These are phyloP conservation scores for Stephania yunnanensis DNA, from an alignment of 164 flowering plant species.

Conservation along the genomic window DNA sequence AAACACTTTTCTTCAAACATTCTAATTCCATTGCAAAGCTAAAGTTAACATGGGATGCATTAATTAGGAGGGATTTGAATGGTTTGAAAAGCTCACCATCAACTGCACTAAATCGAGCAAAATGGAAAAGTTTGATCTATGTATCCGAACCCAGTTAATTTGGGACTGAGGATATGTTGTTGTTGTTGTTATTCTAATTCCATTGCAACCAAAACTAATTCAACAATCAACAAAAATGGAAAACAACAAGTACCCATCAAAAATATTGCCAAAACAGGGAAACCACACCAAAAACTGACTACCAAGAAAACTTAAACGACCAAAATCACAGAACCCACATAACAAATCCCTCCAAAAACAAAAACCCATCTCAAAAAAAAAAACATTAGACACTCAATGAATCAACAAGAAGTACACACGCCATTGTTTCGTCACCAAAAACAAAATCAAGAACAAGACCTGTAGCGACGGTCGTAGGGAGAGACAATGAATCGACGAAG, in stretches of 20 bases:
- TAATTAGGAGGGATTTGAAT: too few species aligned
- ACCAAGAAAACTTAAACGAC: neutral
- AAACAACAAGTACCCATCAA: neutral
- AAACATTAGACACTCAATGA: neutral
- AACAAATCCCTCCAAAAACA: too few species aligned
- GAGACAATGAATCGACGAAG: constrained; percentile 57
- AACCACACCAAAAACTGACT: neutral
- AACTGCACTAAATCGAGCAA: too few species aligned
- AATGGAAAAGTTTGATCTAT: too few species aligned
- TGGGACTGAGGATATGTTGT: too few species aligned
- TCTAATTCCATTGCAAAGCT: neutral
- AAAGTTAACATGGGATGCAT: too few species aligned
- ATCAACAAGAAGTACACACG: neutral
- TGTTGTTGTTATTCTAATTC: neutral
- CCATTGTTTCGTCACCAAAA: neutral
- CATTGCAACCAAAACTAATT: neutral
- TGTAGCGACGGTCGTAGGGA: constrained; percentile 79
- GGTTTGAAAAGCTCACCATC: too few species aligned
- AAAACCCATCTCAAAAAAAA: neutral
- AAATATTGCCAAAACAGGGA: neutral
- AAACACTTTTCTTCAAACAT: neutral
- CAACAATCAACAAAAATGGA: neutral
- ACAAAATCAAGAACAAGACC: constrained; percentile 27
- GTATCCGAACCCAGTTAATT: too few species aligned
- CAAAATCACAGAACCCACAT: too few species aligned